Base-by-base conservation (phyloP, 805 yeast genomes). In the Tetrapisispora namnaoensis region DNA sequence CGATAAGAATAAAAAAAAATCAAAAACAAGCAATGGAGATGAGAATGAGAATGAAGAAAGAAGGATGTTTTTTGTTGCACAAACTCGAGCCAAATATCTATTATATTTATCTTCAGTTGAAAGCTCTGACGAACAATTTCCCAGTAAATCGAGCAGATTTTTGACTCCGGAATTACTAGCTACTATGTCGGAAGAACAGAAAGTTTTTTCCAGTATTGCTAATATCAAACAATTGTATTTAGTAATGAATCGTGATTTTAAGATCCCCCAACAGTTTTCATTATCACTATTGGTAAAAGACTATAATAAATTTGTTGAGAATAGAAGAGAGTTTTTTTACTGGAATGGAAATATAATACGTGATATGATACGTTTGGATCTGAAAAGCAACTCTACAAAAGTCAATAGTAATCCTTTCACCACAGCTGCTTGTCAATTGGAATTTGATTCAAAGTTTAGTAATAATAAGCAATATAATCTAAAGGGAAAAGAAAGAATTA, bases 61-160 rank as follows among this genome's bases (percentile, higher is more conserved):
- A 48, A 65, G 98, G 45, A 78, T 91, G 55, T 75, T 89, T 51
- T 93, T 87, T 63, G 99, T 93, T 13, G 95, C 96, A 0, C 70
- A 82, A 42, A 91, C 96, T 0, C 73, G 99, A 53, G 95, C 96
- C 0, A 83, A 84, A 61, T 65, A 65, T 3, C 57, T 80, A 22
- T 61, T 83, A 11, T 78, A 75, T 54, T 55, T 82, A 16, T 59
- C 70, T 1, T 56, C 67, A 1, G 56, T 62, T 1, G 55, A 53
- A 21, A 48, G 47, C 21, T 36, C 44, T 8, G 62, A 55, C n/a
- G 49, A 48, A 16, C 60, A 54, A 14, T 56, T 51, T 34, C 56
- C 59, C 11, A 58, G 62, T 22, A 54, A 51, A 3, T 66, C 68
- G 5, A 63, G 67, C 47, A 50, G 70, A 22, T 66, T 66, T 51